phyloP scores from a whole-genome alignment of 2,329 filamentous ascomycete genomes.

The Fusarium paranaense region DNA sequence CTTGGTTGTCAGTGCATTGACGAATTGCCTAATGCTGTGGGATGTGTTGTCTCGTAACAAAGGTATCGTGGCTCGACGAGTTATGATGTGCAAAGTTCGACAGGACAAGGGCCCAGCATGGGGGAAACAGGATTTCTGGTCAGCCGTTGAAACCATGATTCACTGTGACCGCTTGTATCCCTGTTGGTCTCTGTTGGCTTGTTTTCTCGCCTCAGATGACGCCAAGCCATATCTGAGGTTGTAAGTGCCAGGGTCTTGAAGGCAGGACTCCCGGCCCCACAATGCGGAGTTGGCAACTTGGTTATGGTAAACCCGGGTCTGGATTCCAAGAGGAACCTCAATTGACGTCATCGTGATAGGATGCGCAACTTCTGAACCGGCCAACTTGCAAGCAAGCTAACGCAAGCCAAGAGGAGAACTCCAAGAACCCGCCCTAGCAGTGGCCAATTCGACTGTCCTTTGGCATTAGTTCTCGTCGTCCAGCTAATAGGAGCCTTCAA shows the following conservation, averaged over 20 bases:
- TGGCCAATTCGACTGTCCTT: neutral
- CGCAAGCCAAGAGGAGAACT: slow-evolving; percentile 3
- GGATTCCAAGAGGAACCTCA: neutral
- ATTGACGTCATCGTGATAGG: slow-evolving; percentile 21
- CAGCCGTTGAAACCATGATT: slow-evolving; percentile 11
- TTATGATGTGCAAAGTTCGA: neutral
- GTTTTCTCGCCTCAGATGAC: neutral
- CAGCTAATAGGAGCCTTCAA: neutral
- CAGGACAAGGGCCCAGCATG: neutral
- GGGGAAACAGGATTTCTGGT: neutral
- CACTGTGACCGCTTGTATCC: slow-evolving; percentile 10
- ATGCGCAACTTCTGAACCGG: neutral
- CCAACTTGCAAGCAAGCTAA: neutral
- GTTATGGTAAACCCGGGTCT: neutral
- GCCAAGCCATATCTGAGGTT: slow-evolving; percentile 1
- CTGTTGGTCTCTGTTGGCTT: neutral
- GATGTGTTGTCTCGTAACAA: neutral
- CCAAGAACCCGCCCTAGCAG: neutral
- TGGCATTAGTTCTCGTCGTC: neutral
- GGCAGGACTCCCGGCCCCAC: neutral
- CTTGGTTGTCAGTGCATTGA: neutral
- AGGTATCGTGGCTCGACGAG: neutral
- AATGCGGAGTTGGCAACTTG: neutral
- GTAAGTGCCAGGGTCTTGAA: slow-evolving; percentile 1
- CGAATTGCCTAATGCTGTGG: neutral